A percentile compares a stretch with the other conserved stretches of the same genome.
phyloP scores from a whole-genome alignment of 768 basidiomycete genomes.

The Xerocomellus intermedius region DNA sequence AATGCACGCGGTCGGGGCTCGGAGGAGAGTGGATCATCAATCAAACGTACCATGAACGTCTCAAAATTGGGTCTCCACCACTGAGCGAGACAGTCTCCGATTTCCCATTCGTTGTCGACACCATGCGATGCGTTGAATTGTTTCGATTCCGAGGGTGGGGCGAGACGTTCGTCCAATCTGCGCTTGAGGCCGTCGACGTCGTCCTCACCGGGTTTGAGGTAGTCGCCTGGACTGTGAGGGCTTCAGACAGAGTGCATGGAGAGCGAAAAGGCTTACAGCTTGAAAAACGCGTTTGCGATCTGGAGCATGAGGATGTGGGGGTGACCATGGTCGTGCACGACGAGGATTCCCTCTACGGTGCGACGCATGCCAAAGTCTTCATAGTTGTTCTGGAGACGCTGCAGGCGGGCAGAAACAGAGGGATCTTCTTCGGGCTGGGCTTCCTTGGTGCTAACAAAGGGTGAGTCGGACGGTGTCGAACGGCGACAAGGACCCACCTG shows the following conservation, averaged over 20 bases:
- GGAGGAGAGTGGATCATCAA: not conserved
- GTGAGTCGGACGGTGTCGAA: slow-evolving; percentile 9
- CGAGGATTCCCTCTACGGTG: slow-evolving; percentile 76
- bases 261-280: slow-evolving; percentile 59
- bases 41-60: slow-evolving; percentile 86
- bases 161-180: slow-evolving; percentile 85
- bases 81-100: slow-evolving; percentile 93
- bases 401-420: slow-evolving; percentile 90
- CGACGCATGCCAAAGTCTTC: slow-evolving; percentile 96
- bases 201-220: slow-evolving; percentile 94
- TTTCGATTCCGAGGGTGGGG: slow-evolving; percentile 67
- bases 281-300: slow-evolving; percentile 98
- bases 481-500: slow-evolving; percentile 46
- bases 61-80: slow-evolving; percentile 99
- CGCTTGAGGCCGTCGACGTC: slow-evolving; percentile 89
- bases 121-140: slow-evolving; percentile 78
- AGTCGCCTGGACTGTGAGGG: slow-evolving; percentile 83
- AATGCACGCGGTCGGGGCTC: not conserved
- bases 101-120: slow-evolving; percentile 91
- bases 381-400: slow-evolving; percentile 94
- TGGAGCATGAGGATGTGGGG: slow-evolving; percentile 98
- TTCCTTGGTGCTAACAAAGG: slow-evolving; percentile 75
- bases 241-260: not conserved
- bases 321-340: slow-evolving; percentile 95
- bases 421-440: slow-evolving; percentile 97